Evolutionary conservation across 345 rosid species (phyloP).

Genomic region (Arabidopsis suecica): DNA sequence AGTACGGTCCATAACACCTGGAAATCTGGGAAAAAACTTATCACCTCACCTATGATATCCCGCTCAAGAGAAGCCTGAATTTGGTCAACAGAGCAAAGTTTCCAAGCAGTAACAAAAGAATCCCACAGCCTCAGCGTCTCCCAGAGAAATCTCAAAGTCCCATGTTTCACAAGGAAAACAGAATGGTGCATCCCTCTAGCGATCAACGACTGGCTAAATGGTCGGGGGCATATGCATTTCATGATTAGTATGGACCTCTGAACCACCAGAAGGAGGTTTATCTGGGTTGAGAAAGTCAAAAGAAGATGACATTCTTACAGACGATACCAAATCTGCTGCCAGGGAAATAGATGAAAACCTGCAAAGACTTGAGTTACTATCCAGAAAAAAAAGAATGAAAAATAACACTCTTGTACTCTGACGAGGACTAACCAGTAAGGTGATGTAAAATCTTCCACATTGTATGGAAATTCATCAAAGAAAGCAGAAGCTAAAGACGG

Average conservation of each 20-base stretch:
- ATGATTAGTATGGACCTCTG: slow-evolving; percentile 62
- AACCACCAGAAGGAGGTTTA: slow-evolving; percentile 46
- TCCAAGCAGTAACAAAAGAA: slow-evolving; percentile 58
- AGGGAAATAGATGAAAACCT: slow-evolving; percentile 81
- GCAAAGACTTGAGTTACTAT: slow-evolving; percentile 60
- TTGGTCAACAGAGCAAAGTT: slow-evolving; percentile 41
- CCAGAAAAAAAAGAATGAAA: slow-evolving; percentile 20
- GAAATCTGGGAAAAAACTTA: slow-evolving; percentile 73
- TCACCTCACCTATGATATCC: slow-evolving; percentile 71
- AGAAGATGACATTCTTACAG: slow-evolving; percentile 57
- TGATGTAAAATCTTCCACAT: slow-evolving; percentile 79
- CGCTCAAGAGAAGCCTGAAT: slow-evolving; percentile 58
- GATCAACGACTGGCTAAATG: slow-evolving; percentile 72
- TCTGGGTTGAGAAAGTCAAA: slow-evolving; percentile 61
- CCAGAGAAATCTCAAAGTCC: slow-evolving; percentile 78
- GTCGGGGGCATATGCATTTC: slow-evolving; percentile 72
- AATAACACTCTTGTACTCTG: slow-evolving; percentile 11
- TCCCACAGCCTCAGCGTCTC: slow-evolving; percentile 76
- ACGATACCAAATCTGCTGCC: slow-evolving; percentile 75
- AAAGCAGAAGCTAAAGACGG: slow-evolving; percentile 76
- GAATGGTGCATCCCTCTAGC: slow-evolving; percentile 88
- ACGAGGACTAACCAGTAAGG: slow-evolving; percentile 74
- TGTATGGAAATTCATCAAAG: slow-evolving; percentile 86
- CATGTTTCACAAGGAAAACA: slow-evolving; percentile 80
- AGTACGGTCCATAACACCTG: slow-evolving; percentile 73